Evolutionary conservation across 139 green algal genomes (phyloP).

Genomic region (Chlamydomonas incerta): DNA sequence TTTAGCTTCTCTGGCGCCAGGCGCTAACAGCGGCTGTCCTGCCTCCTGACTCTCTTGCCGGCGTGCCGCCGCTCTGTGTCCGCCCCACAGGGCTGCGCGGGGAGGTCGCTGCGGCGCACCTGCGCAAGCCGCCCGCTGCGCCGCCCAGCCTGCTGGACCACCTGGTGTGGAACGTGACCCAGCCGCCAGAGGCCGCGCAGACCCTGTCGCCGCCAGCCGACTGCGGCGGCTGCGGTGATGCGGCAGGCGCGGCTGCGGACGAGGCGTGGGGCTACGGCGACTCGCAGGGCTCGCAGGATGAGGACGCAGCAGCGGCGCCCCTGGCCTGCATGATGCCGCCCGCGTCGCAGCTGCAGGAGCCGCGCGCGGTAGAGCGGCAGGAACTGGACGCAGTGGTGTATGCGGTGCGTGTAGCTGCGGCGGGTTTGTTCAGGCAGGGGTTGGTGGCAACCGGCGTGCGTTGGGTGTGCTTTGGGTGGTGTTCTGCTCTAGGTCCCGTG

Average conservation of each 20-base stretch:
- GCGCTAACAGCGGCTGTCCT: too few relatives aligned
- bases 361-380: neutral
- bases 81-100: neutral
- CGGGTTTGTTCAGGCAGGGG: too few relatives aligned
- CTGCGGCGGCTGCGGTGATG: neutral
- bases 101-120: too few relatives aligned
- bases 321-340: too few relatives aligned
- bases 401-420: neutral
- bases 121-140: neutral
- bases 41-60: too few relatives aligned
- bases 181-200: neutral
- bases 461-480: too few relatives aligned
- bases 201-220: neutral
- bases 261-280: neutral
- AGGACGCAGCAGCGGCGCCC: too few relatives aligned
- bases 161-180: neutral
- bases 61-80: too few relatives aligned
- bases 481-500: too few relatives aligned
- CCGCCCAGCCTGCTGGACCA: neutral
- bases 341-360: neutral
- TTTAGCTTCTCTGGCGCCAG: too few relatives aligned
- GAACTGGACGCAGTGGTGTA: constrained; percentile 16
- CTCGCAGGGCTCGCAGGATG: neutral
- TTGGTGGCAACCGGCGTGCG: too few relatives aligned
- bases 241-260: neutral